Conservation (phyloP, 192 early-diverging fungal species). For the Entomortierella beljakovae region DNA sequence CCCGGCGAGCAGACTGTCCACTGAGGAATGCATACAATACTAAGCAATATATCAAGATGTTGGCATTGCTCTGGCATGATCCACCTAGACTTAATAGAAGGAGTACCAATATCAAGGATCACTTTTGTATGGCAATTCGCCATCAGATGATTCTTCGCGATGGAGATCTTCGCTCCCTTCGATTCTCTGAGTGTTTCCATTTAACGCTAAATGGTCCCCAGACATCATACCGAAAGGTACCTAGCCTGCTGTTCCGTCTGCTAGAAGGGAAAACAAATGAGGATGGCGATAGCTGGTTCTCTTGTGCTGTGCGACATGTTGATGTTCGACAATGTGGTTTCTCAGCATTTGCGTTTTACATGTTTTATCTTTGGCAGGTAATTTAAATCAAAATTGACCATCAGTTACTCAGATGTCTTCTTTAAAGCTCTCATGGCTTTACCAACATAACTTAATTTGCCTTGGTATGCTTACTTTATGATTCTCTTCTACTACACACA, state of each 20-base stretch:
- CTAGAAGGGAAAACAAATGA: not conserved
- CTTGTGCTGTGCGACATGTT: not conserved
- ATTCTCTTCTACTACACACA: too few relatives aligned
- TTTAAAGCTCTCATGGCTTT: too few relatives aligned
- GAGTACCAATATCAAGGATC: constrained; percentile 2
- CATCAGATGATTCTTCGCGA: constrained; percentile 7
- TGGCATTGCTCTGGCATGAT: not conserved
- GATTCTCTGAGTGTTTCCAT: constrained; percentile 5
- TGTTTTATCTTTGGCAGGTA: constrained; percentile 1
- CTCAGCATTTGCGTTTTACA: constrained; percentile 6
- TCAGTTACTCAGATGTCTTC: too few relatives aligned
- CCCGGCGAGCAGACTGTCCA: not conserved
- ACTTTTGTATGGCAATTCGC: not conserved
- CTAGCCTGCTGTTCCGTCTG: not conserved
- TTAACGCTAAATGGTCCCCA: not conserved
- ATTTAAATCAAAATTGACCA: too few relatives aligned
- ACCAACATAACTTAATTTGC: too few relatives aligned
- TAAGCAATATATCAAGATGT: not conserved
- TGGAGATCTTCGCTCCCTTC: not conserved
- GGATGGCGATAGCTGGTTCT: not conserved
- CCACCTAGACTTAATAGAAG: not conserved
- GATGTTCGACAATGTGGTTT: constrained; percentile 3
- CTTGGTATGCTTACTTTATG: too few relatives aligned
- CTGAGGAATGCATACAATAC: not conserved
- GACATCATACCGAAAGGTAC: not conserved